Conservation (phyloP, 2,329 filamentous ascomycete genomes). For the Colletotrichum tofieldiae region DNA sequence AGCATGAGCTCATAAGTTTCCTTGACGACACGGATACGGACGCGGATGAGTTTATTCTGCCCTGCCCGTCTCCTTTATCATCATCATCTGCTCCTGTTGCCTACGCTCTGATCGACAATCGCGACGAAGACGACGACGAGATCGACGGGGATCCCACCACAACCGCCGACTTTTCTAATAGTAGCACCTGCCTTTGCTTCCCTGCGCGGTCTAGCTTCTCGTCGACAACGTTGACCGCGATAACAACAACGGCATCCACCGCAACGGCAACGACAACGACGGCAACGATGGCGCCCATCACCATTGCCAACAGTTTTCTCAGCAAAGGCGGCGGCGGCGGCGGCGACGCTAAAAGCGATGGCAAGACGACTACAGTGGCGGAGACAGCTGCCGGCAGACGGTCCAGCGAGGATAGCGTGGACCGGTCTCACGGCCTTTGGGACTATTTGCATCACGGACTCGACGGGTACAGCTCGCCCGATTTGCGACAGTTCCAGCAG, state of each 20-base stretch:
- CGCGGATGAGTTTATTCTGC: constrained; percentile 6
- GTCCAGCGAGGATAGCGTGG: constrained; percentile 36
- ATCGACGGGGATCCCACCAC: constrained; percentile 3
- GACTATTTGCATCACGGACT: constrained; percentile 40
- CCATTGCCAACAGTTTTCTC: constrained; percentile 10
- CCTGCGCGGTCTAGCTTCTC: constrained; percentile 27
- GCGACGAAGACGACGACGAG: not conserved
- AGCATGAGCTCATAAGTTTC: constrained; percentile 43
- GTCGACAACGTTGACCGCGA: constrained; percentile 13
- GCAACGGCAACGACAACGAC: constrained; percentile 22
- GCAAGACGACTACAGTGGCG: constrained; percentile 21
- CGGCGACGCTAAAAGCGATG: constrained; percentile 16
- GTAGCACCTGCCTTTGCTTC: constrained; percentile 10
- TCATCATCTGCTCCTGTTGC: constrained; percentile 4
- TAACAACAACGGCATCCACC: not conserved
- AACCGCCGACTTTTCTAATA: not conserved
- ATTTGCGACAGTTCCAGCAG: constrained; percentile 27
- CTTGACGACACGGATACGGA: constrained; percentile 40
- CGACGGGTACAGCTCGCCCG: constrained; percentile 39
- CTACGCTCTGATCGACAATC: constrained; percentile 3
- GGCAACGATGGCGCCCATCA: constrained; percentile 38
- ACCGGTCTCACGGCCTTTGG: constrained; percentile 36
- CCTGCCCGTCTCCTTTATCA: constrained; percentile 9
- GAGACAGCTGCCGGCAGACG: constrained; percentile 14
- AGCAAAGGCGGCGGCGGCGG: constrained; percentile 18